Evolutionary conservation across 23 red algal species (phyloP), one percentile per base, ranked within the genome.

Genomic region (Gracilaria caudata): DNA sequence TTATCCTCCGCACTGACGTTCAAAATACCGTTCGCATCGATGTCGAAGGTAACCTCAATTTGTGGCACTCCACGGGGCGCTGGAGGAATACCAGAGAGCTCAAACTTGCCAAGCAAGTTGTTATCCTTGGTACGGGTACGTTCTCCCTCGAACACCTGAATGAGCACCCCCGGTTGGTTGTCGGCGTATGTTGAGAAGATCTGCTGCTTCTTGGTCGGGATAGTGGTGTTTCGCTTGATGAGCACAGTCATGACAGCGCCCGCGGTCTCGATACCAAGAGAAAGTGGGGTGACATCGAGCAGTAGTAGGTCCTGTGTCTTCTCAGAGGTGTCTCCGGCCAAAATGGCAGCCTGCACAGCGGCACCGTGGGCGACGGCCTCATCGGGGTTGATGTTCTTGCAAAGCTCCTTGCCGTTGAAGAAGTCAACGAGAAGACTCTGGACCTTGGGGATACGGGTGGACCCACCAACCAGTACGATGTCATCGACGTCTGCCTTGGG

Each of bases 341-440:
- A 89, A 71, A 99, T 99, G 14, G 91, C 94, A 35, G 93, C 97
- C 82, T 99, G 97, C 24, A 99, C 97, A 4, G 97, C 97, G 12
- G 97, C 97, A 75, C 97, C 97, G 57, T 99, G 95, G 12, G 97
- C 97, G 16, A 99, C 97, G 32, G 97, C 97, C 68, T 99, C 97
- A 87, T 99, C 97, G 0, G 97, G 97, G 73, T 99, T 99, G 40
- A 99, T 99, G 81, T 86, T 95, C 72, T 99, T 99, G 86, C 91
- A 96, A 80, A 99, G 92, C 73, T 99, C 97, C 80, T 99, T 99
- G 73, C 97, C 97, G 47, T 95, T 95, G 97, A 99, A 99, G 83
- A 99, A 99, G 88, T 99, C 92, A 19, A 82, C 75, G 25, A 99
- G 84, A 0, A 99, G 84, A n/a, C 83, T 83, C 80, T 99, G 97